These are phyloP conservation scores for Evansstolkia leycettana DNA, from an alignment of 495 filamentous ascomycete species.

Conservation along the genomic window DNA sequence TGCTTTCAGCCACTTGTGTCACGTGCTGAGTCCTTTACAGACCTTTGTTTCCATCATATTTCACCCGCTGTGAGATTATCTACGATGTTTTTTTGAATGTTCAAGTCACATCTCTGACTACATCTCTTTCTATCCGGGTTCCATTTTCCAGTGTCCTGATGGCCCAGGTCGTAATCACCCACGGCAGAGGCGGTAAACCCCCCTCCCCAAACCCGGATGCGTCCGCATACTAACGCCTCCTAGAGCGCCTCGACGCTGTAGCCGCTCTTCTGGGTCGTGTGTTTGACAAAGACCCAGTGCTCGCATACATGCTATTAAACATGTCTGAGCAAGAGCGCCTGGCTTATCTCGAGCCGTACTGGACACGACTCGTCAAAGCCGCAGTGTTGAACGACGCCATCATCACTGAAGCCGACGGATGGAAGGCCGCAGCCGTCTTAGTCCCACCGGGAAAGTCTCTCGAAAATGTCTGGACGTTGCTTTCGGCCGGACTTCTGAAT, in stretches of 20 bases:
- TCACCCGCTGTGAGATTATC: too few species aligned
- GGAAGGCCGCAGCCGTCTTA: conserved; percentile 15
- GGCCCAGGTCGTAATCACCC: conserved; percentile 9
- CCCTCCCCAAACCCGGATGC: not conserved
- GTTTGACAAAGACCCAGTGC: conserved; percentile 14
- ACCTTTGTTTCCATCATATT: too few species aligned
- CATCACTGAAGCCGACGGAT: conserved; percentile 17
- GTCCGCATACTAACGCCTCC: not conserved
- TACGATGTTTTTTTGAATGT: too few species aligned
- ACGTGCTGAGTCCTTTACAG: too few species aligned
- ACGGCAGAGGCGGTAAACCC: conserved; percentile 11
- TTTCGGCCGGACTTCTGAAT: conserved; percentile 11
- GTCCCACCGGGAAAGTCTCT: conserved; percentile 10
- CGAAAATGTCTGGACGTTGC: conserved; percentile 13
- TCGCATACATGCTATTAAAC: conserved; percentile 17
- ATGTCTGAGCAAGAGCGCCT: conserved; percentile 11
- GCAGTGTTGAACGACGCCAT: conserved; percentile 14
- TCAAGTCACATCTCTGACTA: too few species aligned
- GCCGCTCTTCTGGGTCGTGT: conserved; percentile 12
- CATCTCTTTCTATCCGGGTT: too few species aligned
- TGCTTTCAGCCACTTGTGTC: too few species aligned
- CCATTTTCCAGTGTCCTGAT: conserved; percentile 1
- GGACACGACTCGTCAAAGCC: conserved; percentile 10
- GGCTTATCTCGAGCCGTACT: conserved; percentile 15
- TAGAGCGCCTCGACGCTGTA: conserved; percentile 9